A percentile compares a stretch with the other conserved stretches of the same genome.
Evolutionary conservation across 805 yeast species (phyloP).

Genomic region (Diddensiella caesifluorescens): DNA sequence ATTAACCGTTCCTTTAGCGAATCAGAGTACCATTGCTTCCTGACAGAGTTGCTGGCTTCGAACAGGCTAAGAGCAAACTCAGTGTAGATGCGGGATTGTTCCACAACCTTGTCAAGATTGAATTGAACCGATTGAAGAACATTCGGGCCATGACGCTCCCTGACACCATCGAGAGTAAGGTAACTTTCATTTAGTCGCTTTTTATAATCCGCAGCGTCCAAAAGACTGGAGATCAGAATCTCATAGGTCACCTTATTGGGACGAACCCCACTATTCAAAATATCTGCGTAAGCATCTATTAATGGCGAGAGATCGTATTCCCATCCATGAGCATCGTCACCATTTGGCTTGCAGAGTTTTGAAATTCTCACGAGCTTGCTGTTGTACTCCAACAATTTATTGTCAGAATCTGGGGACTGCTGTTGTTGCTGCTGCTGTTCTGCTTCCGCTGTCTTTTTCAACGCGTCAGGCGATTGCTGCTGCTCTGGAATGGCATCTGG

Average conservation of each 20-base stretch:
- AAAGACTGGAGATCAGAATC: conserved; percentile 24
- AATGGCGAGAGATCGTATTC: conserved; percentile 25
- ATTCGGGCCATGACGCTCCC: conserved; percentile 4
- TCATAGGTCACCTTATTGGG: conserved; percentile 29
- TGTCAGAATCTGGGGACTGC: too few relatives aligned
- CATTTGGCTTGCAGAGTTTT: too few relatives aligned
- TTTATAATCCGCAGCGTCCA: conserved; percentile 19
- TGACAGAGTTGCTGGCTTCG: conserved; percentile 25
- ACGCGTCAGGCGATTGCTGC: too few relatives aligned
- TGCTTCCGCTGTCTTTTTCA: background rate
- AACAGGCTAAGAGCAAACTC: conserved; percentile 30
- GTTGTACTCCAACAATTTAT: too few relatives aligned
- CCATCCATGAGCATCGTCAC: too few relatives aligned
- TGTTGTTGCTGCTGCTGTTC: too few relatives aligned
- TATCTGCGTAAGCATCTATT: conserved; percentile 27
- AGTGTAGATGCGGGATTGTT: conserved; percentile 19
- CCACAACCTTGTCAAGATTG: conserved; percentile 8
- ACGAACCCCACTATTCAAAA: conserved; percentile 18
- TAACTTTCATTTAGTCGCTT: conserved; percentile 4
- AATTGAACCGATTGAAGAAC: conserved; percentile 13
- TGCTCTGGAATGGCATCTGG: too few relatives aligned
- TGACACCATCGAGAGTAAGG: conserved; percentile 9
- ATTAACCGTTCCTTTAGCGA: too few relatives aligned
- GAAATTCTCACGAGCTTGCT: too few relatives aligned
- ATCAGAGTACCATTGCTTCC: too few relatives aligned